phyloP scores from a whole-genome alignment of 306 rosid species.

The Cucumis hystrix region DNA sequence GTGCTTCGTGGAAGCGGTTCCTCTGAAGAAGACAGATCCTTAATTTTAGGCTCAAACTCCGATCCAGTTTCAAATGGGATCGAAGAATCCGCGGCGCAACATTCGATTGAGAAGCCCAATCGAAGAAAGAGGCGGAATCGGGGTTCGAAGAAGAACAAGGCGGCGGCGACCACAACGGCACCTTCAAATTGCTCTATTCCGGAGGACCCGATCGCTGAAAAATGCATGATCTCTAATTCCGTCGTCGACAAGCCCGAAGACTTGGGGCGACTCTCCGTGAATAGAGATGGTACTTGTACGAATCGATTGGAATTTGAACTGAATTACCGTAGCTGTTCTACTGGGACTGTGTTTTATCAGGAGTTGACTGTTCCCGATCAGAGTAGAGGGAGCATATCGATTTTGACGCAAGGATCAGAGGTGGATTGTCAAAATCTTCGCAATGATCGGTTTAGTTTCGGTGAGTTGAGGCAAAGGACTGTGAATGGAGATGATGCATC shows the following conservation, averaged over 20 bases:
- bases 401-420: slow-evolving; percentile 20
- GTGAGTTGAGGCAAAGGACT: slow-evolving; percentile 68
- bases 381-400: slow-evolving; percentile 19
- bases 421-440: slow-evolving; percentile 20
- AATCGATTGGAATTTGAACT: slow-evolving; percentile 40
- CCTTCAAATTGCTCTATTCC: slow-evolving; percentile 21
- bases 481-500: slow-evolving; percentile 33
- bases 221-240: slow-evolving; percentile 5
- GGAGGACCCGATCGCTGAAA: slow-evolving; percentile 22
- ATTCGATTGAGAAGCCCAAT: slow-evolving; percentile 1
- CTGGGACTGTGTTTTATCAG: slow-evolving; percentile 29
- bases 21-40: slow-evolving; percentile 21
- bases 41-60: slow-evolving; percentile 13
- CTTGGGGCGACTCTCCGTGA: not conserved
- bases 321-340: slow-evolving; percentile 9
- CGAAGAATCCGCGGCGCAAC: not conserved
- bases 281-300: slow-evolving; percentile 3
- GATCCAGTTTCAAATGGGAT: slow-evolving; percentile 18
- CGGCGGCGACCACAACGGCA: not conserved
- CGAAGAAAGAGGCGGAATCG: slow-evolving; percentile 48
- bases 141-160: slow-evolving; percentile 35
- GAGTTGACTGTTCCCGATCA: slow-evolving; percentile 19
- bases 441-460: slow-evolving; percentile 41
- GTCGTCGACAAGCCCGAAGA: not conserved
- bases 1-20: slow-evolving; percentile 32